Base-by-base conservation (phyloP, 805 yeast genomes). In the Cyberlindnera petersonii region DNA sequence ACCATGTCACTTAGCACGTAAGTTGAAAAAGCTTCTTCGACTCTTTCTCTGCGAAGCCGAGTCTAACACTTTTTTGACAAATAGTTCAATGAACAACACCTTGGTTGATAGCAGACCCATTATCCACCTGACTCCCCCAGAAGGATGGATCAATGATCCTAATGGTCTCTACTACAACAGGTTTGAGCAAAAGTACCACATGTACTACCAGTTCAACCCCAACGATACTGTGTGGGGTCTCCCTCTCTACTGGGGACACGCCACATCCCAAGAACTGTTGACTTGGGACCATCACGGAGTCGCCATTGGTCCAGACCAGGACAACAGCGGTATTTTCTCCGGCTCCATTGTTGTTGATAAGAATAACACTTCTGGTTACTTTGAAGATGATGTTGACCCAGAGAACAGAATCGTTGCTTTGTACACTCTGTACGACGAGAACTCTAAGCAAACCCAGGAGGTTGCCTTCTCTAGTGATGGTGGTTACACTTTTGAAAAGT, bases 101-200 rank as follows among this genome's bases (percentile, higher is more conserved):
- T 17, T 28, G 31, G 21, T 21, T 5, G 21, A 28, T 16, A 21
- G 20, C 8, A 33, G 38, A 15, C 44, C 44, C 9, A 8, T 24
- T 5, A 15, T 54, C 24, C 71, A 67, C 43, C 58, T 52, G 29
- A 50, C 69, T 4, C 70, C 72, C 2, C 41, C 48, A 6, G 31
- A 37, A 6, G 65, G 65, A 6, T 67, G 68, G 62, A 60, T 67
- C 67, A 67, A 67, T 46, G 72, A 68, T 44, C 72, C 72, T n/a
- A 66, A 66, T 42, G 72, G 72, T 6, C 46, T 65, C 33, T 55
- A 61, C 46, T 65, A 56, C 42, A 65, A 63, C 44, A 45, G 48
- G 9, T 50, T 44, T 24, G 56, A 53, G 8, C 49, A 55, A 7
- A 17, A 54, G 16, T 67, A 58, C 56, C 72, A 67, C 43, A 26